A percentile compares a stretch with the other conserved stretches of the same genome.
Evolutionary conservation across 306 rosid species (phyloP).

Genomic region (Casuarina glauca): DNA sequence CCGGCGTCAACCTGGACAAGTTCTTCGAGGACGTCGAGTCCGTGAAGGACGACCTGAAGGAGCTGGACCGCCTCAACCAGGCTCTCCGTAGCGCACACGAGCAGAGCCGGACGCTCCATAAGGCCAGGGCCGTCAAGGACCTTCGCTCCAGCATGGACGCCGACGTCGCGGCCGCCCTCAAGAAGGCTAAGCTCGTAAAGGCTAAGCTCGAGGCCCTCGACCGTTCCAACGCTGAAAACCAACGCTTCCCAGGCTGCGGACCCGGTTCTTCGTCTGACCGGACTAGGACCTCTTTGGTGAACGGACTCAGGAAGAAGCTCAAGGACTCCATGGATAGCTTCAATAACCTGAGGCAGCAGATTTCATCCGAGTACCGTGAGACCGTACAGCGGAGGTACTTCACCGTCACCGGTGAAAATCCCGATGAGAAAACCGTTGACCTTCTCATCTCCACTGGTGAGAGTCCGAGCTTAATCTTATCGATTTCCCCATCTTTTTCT

Average conservation of each 20-base stretch:
- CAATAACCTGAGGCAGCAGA: conserved; percentile 56
- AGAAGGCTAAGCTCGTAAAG: conserved; percentile 82
- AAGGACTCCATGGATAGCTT: conserved; percentile 84
- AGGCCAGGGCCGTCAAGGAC: conserved; percentile 70
- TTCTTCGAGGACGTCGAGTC: conserved; percentile 79
- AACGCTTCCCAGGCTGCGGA: conserved; percentile 74
- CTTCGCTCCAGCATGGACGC: conserved; percentile 84
- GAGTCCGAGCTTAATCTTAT: neutral
- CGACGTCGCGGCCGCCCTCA: conserved; percentile 66
- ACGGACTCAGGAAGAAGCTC: conserved; percentile 82
- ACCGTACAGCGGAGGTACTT: conserved; percentile 87
- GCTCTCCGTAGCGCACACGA: conserved; percentile 55
- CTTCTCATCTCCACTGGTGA: conserved; percentile 81
- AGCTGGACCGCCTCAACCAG: conserved; percentile 52
- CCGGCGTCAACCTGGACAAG: conserved; percentile 60
- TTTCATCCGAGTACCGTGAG: conserved; percentile 77
- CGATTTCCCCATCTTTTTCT: no score
- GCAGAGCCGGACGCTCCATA: conserved; percentile 79
- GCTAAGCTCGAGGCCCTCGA: conserved; percentile 73
- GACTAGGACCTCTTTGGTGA: conserved; percentile 78
- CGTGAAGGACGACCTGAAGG: conserved; percentile 74
- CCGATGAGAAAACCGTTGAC: conserved; percentile 85
- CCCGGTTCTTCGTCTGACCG: conserved; percentile 92
- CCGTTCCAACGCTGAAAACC: conserved; percentile 82
- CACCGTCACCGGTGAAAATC: conserved; percentile 95